Evolutionary conservation across 2,329 filamentous ascomycete genomes (phyloP).

Genomic region (Ophiostoma fasciatum): DNA sequence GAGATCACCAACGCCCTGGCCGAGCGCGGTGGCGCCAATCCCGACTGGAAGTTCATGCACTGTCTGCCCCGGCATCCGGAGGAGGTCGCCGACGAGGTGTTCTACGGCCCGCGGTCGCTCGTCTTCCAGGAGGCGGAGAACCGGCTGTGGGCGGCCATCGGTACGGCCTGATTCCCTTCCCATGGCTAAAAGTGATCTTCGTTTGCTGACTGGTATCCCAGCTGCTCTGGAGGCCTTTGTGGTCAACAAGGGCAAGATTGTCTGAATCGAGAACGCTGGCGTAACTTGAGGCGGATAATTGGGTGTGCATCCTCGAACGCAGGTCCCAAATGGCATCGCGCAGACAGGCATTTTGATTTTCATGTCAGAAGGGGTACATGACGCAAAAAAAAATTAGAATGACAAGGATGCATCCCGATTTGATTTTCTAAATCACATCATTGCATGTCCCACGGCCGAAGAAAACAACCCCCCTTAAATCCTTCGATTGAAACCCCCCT

Average conservation of each 20-base stretch:
- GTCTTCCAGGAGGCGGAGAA: constrained; percentile 95
- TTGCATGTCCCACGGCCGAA: neutral
- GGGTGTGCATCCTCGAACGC: too few species aligned
- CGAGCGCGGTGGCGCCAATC: constrained; percentile 69
- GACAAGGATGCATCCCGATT: too few species aligned
- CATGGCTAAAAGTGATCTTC: neutral
- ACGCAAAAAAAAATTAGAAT: too few species aligned
- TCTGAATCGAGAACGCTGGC: too few species aligned
- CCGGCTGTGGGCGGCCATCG: constrained; percentile 75
- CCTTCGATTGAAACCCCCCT: neutral
- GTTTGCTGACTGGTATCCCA: constrained; percentile 13
- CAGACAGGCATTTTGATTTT: too few species aligned
- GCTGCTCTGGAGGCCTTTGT: constrained; percentile 78
- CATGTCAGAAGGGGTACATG: too few species aligned
- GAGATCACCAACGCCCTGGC: constrained; percentile 83
- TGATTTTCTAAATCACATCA: too few species aligned
- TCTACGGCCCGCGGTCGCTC: constrained; percentile 71
- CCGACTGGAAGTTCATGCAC: constrained; percentile 96
- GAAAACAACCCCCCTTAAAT: neutral
- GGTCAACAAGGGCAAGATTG: constrained; percentile 78
- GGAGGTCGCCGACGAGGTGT: constrained; percentile 89
- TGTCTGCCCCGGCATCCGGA: constrained; percentile 84
- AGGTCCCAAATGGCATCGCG: too few species aligned
- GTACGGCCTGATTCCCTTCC: constrained; percentile 29
- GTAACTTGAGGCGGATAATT: too few species aligned